Conservation (phyloP, 176 grass and related monocot species). For the Bonia amplexicaulis region DNA sequence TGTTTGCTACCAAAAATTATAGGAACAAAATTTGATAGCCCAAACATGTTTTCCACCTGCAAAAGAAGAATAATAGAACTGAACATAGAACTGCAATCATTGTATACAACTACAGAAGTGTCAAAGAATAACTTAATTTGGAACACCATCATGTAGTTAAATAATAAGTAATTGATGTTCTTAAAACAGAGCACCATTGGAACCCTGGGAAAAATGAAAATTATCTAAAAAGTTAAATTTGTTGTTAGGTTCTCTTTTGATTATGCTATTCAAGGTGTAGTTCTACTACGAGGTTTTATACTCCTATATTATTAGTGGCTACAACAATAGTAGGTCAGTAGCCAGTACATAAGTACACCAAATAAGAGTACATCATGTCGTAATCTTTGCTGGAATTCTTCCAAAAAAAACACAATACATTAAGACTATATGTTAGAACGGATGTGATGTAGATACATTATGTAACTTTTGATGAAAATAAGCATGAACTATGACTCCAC, state of each 20-base stretch:
- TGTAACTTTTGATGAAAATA: neutral
- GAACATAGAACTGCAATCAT: neutral
- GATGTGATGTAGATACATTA: neutral
- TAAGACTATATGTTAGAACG: neutral
- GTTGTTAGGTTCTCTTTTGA: neutral
- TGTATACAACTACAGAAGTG: conserved; percentile 18
- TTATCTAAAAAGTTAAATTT: neutral
- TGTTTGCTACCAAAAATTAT: conserved; percentile 76
- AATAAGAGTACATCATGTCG: neutral
- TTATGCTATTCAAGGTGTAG: neutral
- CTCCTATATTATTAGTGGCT: neutral
- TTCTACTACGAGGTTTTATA: neutral
- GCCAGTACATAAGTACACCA: neutral
- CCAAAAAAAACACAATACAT: neutral
- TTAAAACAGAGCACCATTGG: neutral
- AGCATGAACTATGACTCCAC: neutral
- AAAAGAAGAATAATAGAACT: conserved; percentile 24
- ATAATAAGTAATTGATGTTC: neutral
- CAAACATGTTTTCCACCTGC: conserved; percentile 86
- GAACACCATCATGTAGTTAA: neutral
- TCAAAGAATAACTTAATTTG: neutral
- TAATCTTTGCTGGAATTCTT: neutral
- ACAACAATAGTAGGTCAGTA: neutral
- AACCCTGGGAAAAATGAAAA: neutral
- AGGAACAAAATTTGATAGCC: conserved; percentile 95